These are phyloP conservation scores for Aristolochia contorta DNA, from an alignment of 164 flowering plant genomes.

Conservation along the genomic window DNA sequence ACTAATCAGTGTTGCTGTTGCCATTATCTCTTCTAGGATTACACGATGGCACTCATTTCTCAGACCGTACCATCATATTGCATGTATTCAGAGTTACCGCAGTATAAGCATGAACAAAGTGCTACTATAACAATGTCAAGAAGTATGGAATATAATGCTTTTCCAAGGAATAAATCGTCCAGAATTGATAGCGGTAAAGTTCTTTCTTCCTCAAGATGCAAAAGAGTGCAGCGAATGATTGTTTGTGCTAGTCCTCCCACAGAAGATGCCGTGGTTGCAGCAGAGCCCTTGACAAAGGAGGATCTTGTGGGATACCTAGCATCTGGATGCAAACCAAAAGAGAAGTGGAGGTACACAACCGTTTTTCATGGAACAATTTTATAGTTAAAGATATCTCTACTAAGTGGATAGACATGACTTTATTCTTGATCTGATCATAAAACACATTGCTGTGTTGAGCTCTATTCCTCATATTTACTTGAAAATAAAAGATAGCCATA, in stretches of 20 bases:
- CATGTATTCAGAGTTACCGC: constrained; percentile 14
- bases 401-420: too few relatives aligned
- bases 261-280: constrained; percentile 67
- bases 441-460: too few relatives aligned
- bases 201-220: constrained; percentile 21
- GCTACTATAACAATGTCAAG: constrained; percentile 8
- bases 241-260: constrained; percentile 97
- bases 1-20: too few relatives aligned
- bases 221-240: constrained; percentile 25
- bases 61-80: constrained; percentile 21
- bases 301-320: constrained; percentile 90
- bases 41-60: constrained; percentile 32
- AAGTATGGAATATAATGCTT: constrained; percentile 6
- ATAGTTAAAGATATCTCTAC: background rate
- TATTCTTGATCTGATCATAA: too few relatives aligned
- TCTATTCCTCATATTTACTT: too few relatives aligned
- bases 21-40: background rate
- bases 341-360: constrained; percentile 71
- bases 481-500: too few relatives aligned
- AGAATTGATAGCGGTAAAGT: constrained; percentile 12
- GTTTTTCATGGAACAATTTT: background rate
- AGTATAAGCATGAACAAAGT: constrained; percentile 15
- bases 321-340: constrained; percentile 97
- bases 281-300: constrained; percentile 84
- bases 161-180: constrained; percentile 11